These are phyloP conservation scores for Galium porrigens DNA, from an alignment of 305 asterid species.

Conservation along the genomic window DNA sequence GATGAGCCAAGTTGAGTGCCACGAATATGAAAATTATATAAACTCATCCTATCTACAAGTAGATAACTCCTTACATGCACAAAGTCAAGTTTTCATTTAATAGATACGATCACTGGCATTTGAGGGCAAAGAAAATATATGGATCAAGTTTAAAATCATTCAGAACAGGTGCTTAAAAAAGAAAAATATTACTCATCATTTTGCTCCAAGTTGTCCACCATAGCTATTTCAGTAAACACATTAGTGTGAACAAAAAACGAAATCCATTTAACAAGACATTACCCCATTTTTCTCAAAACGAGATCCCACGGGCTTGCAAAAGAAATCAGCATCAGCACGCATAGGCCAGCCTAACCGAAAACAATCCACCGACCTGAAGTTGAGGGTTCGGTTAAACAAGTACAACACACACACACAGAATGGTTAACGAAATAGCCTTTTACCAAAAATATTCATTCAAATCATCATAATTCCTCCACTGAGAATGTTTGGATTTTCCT, in stretches of 20 bases:
- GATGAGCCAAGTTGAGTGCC: neutral
- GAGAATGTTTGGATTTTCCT: constrained; percentile 87
- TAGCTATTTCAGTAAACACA: neutral
- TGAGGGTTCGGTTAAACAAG: neutral
- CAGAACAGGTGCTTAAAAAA: neutral
- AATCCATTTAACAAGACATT: constrained; percentile 9
- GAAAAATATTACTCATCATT: neutral
- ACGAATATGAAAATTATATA: neutral
- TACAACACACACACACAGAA: neutral
- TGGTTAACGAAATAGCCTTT: neutral
- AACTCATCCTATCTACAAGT: neutral
- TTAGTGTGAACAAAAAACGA: neutral
- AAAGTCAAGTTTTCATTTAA: neutral
- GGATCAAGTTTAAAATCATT: neutral
- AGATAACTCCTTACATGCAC: neutral
- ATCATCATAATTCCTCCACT: constrained; percentile 99
- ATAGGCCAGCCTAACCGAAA: constrained; percentile 98
- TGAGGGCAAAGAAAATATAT: too few relatives aligned
- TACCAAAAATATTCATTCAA: constrained; percentile 95
- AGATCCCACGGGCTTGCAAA: constrained; percentile 41
- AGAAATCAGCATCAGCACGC: constrained; percentile 99
- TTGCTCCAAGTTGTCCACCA: neutral
- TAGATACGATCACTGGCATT: neutral
- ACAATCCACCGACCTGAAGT: constrained; percentile 86
- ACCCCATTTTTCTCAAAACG: constrained; percentile 64